Evolutionary conservation across 306 rosid genomes (phyloP).

Genomic region (Gillenia trifoliata): DNA sequence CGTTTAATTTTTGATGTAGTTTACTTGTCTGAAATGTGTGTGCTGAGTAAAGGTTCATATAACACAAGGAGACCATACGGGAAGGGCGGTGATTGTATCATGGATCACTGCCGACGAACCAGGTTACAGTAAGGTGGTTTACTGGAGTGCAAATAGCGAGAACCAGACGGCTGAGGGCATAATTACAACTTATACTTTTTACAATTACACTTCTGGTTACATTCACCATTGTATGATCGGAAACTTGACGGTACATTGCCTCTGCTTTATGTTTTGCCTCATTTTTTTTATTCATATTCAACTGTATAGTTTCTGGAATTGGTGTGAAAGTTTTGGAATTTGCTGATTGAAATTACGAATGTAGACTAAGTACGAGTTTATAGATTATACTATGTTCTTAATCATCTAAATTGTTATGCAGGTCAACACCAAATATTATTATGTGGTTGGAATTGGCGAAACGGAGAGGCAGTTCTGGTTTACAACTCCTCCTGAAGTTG

Average conservation of each 20-base stretch:
- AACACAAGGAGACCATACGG: constrained; percentile 64
- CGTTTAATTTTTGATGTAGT: not conserved
- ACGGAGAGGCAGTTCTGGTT: constrained; percentile 57
- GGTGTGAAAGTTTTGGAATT: not conserved
- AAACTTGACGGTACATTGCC: constrained; percentile 24
- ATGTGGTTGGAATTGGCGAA: constrained; percentile 50
- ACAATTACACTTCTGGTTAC: constrained; percentile 54
- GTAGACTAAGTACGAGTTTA: not conserved
- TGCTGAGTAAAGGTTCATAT: constrained; percentile 51
- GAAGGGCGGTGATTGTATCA: constrained; percentile 54
- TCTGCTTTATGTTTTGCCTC: not conserved
- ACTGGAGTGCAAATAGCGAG: constrained; percentile 38
- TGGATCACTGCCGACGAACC: constrained; percentile 60
- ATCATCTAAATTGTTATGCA: constrained; percentile 18
- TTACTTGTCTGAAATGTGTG: not conserved
- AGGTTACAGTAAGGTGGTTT: constrained; percentile 40
- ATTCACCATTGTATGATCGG: constrained; percentile 47
- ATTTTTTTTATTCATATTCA: not conserved
- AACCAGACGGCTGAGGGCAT: constrained; percentile 27
- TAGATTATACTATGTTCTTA: not conserved
- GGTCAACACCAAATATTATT: constrained; percentile 64
- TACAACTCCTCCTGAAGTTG: constrained; percentile 63
- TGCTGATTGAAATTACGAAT: not conserved
- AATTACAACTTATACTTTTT: constrained; percentile 36
- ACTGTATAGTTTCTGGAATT: not conserved